Base-by-base conservation (phyloP, 352 stramenopile species). In the Globisporangium rhizosaccharum region DNA sequence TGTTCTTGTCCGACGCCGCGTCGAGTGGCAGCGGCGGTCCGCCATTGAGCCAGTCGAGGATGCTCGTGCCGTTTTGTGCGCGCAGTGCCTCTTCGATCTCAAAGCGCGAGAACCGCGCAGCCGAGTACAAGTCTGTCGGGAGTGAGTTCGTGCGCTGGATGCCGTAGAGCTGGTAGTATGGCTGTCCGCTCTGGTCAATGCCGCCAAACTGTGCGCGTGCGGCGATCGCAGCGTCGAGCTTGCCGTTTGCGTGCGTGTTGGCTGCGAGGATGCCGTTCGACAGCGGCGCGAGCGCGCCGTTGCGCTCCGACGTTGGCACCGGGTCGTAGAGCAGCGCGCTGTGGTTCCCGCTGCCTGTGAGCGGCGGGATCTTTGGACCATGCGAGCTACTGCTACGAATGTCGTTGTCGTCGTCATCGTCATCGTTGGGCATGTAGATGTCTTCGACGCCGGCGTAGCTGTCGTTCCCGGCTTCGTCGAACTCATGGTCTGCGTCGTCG, bases 141-240 rank as follows among this genome's bases (percentile, higher is more conserved):
- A 92, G 89, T 59, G 82, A 92, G 61, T 92, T 74, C n/a, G 82
- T 90, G 62, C 82, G 80, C 61, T 77, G 66, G 18, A 90, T 71
- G 46, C 70, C 76, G 37, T 70, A 44, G 4, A 57, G 53, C 62
- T 76, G 62, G 65, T 85, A 82, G 14, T 58, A 65, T 25, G 41
- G 39, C 12, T 33, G 53, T 1, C 41, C 41, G 41, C 18, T 20
- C 8, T 28, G 17, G 47, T 54, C 45, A 10, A 44, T 17, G 9
- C n/a, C 46, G 33, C 25, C 36, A 37, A 61, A 39, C 25, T 39
- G 33, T 12, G 33, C 33, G 33, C 33, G 33, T 7, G 30, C 23
- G 4, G n/a, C 28, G 48, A 37, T 20, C 48, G 48, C 48, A 6
- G 20, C 39, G n/a, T 50, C 8, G 2, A 26, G 33, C 56, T 54